A percentile compares a stretch with the other conserved stretches of the same genome.
Conservation (phyloP, 495 filamentous ascomycete species). For the Paragyromitra xinjiangensis region DNA sequence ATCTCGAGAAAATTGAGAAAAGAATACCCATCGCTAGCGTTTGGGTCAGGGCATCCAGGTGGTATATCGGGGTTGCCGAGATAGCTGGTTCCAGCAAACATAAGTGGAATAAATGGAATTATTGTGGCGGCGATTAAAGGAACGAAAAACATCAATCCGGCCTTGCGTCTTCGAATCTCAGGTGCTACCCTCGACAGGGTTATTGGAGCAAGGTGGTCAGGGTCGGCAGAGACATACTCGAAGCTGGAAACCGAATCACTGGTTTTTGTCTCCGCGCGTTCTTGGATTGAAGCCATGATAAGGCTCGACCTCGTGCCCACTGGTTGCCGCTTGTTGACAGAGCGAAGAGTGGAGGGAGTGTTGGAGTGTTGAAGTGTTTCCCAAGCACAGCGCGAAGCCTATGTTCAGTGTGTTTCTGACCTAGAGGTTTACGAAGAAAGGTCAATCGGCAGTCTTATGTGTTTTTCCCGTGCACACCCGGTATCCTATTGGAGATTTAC, state of each 20-base stretch:
- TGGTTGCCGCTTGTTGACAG: not conserved
- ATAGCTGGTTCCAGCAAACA: not conserved
- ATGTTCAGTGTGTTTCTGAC: no score
- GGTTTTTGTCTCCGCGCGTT: not conserved
- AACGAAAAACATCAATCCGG: conserved; percentile 8
- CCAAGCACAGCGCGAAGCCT: no score
- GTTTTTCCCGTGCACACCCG: no score
- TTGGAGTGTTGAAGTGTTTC: no score
- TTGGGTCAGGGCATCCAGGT: not conserved
- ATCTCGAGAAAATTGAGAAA: not conserved
- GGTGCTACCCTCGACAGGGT: not conserved
- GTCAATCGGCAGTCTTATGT: no score
- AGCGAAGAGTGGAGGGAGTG: no score
- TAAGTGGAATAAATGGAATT: not conserved
- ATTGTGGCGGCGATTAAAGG: not conserved
- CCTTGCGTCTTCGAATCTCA: not conserved
- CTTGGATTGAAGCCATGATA: not conserved
- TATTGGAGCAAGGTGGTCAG: not conserved
- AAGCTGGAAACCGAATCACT: not conserved
- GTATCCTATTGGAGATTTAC: no score
- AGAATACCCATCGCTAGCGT: no score
- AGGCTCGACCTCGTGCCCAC: not conserved
- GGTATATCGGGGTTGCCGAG: not conserved
- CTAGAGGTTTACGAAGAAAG: no score
- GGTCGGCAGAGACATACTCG: not conserved